Base-by-base conservation (phyloP, 352 stramenopile species). In the Nothophytophthora sp. region DNA sequence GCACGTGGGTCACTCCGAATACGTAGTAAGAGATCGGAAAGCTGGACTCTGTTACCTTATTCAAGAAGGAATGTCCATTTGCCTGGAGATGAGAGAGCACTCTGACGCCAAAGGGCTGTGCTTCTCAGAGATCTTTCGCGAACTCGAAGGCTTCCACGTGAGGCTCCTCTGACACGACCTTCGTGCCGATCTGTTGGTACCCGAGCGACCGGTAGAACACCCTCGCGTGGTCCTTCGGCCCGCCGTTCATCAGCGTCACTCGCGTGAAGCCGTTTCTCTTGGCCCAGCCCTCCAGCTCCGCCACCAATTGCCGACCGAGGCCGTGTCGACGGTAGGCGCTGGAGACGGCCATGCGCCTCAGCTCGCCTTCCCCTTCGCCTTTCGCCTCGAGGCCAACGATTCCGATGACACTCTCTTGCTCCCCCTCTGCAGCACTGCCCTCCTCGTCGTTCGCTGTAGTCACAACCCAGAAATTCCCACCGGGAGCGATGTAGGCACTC, bases 311-410 rank as follows among this genome's bases (percentile, higher is more conserved):
- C 8, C 63, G 65, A 7, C 64, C 74, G 27, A 86, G 32, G 0
- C 74, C 74, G 23, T 64, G 56, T 15, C 66, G 66, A 7, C 69
- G 69, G 46, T 66, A 79, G 13, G 39, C 55, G 18, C 38, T 49
- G 2, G 58, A 61, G 23, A 83, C 57, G 4, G 71, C 67, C 60
- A 86, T 73, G 27, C 75, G 71, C 2, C 75, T 55, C 35, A 86
- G 48, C 49, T 86, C 71, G 22, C 63, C 70, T 8, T 53, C 42
- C 2, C 40, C 45, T n/a, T 69, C 48, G 0, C 43, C 51, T 19
- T 73, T 72, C 13, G 57, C 49, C 46, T 81, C 60, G 11, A 83
- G 47, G 0, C 59, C 71, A 11, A 83, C 63, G 19, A 76, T 77
- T 3, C 69, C 74, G 22, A 76, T 58, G 16, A 78, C 47, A 24